These are phyloP conservation scores for Cladosporium sp. DNA, from an alignment of 2,329 filamentous ascomycete species.

Conservation along the genomic window DNA sequence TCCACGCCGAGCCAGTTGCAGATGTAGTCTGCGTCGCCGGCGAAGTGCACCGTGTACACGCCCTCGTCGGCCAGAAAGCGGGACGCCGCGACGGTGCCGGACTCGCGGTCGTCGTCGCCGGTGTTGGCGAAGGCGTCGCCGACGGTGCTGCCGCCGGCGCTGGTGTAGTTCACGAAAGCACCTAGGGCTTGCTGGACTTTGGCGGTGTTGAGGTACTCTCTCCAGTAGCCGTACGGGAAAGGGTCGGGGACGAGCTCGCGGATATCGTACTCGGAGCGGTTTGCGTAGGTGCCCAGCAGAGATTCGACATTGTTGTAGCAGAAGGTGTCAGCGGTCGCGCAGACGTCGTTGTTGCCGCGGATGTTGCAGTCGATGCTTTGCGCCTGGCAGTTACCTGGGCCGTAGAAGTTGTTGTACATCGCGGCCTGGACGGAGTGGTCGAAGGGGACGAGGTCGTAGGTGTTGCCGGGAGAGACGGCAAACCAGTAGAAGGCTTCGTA, in stretches of 20 bases:
- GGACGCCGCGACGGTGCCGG: conserved; percentile 46
- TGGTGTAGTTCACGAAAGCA: conserved; percentile 61
- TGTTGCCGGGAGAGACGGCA: conserved; percentile 58
- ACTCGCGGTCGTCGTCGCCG: conserved; percentile 53
- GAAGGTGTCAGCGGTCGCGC: conserved; percentile 57
- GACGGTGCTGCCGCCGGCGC: conserved; percentile 46
- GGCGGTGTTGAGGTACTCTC: conserved; percentile 60
- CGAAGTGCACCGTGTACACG: conserved; percentile 47
- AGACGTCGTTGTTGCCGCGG: conserved; percentile 54
- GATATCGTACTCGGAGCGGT: conserved; percentile 63
- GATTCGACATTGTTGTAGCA: conserved; percentile 57
- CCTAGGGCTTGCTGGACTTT: conserved; percentile 60
- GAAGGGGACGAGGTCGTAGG: conserved; percentile 57
- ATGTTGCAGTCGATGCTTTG: conserved; percentile 58
- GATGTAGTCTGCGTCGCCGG: conserved; percentile 53
- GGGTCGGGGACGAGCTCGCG: conserved; percentile 58
- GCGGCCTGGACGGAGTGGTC: conserved; percentile 52
- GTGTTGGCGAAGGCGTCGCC: conserved; percentile 49
- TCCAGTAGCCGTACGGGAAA: conserved; percentile 59
- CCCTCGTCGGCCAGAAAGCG: conserved; percentile 43
- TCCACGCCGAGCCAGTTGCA: conserved; percentile 52
- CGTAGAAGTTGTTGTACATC: conserved; percentile 63
- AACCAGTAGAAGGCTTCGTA: conserved; percentile 62
- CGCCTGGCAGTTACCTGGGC: conserved; percentile 62
- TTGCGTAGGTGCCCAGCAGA: conserved; percentile 54